Percentiles rank a stretch among this genome's conserved stretches.
phyloP scores from a whole-genome alignment of 1,284 basidiomycete genomes.

The Puccinia sorghi region DNA sequence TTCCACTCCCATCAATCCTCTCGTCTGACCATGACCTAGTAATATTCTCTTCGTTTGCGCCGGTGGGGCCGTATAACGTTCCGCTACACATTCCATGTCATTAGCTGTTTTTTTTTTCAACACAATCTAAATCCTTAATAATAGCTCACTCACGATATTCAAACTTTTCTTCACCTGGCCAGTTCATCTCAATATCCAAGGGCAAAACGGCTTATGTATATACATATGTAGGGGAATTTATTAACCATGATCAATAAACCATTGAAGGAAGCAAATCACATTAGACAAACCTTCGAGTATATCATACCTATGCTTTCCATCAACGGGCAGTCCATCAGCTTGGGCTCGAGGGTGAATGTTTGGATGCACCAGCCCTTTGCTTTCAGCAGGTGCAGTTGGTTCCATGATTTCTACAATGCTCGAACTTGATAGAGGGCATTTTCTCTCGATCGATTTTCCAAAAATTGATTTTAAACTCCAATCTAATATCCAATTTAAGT shows the following conservation, averaged over 20 bases:
- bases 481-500: conserved; percentile 62
- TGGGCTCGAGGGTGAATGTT: conserved; percentile 32
- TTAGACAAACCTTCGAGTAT: conserved; percentile 62
- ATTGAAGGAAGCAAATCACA: conserved; percentile 69
- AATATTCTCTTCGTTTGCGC: conserved; percentile 72
- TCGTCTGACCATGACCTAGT: conserved; percentile 72
- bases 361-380: not conserved
- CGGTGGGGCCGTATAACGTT: conserved; percentile 59
- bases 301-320: conserved; percentile 34
- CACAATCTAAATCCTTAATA: too few relatives aligned
- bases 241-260: conserved; percentile 53
- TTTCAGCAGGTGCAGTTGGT: not conserved
- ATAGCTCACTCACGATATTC: conserved; percentile 59
- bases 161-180: conserved; percentile 60
- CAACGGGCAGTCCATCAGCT: conserved; percentile 31
- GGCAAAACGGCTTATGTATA: conserved; percentile 57
- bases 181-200: conserved; percentile 57
- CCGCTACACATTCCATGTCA: conserved; percentile 53
- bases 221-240: too few relatives aligned
- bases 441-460: conserved; percentile 65
- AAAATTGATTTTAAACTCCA: conserved; percentile 78
- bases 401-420: conserved; percentile 63
- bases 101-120: conserved; percentile 26
- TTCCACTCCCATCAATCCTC: conserved; percentile 71
- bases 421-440: conserved; percentile 66